Conservation (phyloP, 169 alveolate genomes). For the Plasmodium chabaudi region DNA sequence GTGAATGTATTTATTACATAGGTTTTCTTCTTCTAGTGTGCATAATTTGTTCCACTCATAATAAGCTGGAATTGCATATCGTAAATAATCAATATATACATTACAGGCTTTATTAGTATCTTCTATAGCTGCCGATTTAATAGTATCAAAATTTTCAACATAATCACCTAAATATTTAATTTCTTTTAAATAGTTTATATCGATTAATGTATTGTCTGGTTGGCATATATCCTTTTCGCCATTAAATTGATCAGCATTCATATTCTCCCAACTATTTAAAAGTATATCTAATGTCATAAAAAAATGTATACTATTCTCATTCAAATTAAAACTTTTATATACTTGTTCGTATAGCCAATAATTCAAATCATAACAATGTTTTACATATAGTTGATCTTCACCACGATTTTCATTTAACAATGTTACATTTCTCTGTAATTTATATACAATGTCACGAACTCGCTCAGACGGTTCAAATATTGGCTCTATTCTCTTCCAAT, state of each 20-base stretch:
- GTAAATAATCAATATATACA: slow-evolving; percentile 18
- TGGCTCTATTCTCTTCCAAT: slow-evolving; percentile 27
- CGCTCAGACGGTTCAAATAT: slow-evolving; percentile 10
- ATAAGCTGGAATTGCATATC: slow-evolving; percentile 17
- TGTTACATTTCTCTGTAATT: slow-evolving; percentile 27
- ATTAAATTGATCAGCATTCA: slow-evolving; percentile 12
- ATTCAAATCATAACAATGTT: slow-evolving; percentile 54
- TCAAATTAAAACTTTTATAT: slow-evolving; percentile 12
- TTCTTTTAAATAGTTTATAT: slow-evolving; percentile 44
- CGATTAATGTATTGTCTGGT: slow-evolving; percentile 27
- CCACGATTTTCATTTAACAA: slow-evolving; percentile 12
- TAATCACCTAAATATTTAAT: slow-evolving; percentile 33
- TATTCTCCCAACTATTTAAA: slow-evolving; percentile 8
- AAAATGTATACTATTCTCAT: slow-evolving; percentile 16
- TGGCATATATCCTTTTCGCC: slow-evolving; percentile 17
- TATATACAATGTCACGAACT: slow-evolving; percentile 38
- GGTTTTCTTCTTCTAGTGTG: slow-evolving; percentile 27
- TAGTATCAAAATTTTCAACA: slow-evolving; percentile 28
- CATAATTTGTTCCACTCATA: slow-evolving; percentile 23
- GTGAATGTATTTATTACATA: slow-evolving; percentile 26
- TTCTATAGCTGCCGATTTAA: slow-evolving; percentile 29
- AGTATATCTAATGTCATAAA: slow-evolving; percentile 19
- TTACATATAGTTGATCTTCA: slow-evolving; percentile 9
- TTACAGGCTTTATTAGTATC: slow-evolving; percentile 34
- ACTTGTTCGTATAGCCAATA: slow-evolving; percentile 46